phyloP scores from a whole-genome alignment of 2,329 filamentous ascomycete genomes.

The Ceratocystis eucalypticola region DNA sequence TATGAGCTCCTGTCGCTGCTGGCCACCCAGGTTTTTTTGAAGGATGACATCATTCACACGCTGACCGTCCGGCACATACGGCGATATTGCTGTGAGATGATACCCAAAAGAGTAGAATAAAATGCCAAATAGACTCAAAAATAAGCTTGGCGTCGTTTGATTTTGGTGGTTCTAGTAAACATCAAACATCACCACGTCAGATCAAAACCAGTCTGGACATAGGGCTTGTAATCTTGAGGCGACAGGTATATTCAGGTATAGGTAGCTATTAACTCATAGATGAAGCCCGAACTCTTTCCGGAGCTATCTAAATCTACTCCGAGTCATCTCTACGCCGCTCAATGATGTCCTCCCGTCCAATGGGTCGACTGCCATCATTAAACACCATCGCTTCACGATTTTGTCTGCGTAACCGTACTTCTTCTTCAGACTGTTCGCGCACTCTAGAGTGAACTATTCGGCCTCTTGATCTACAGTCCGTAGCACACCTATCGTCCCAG shows the following conservation, averaged over 20 bases:
- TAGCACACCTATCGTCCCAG: slow-evolving; percentile 18
- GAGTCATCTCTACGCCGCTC: slow-evolving; percentile 30
- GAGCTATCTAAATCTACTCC: neutral
- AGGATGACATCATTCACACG: no score
- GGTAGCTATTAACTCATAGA: neutral
- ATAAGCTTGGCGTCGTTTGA: neutral
- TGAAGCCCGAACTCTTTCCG: neutral
- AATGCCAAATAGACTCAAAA: neutral
- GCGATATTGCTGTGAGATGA: neutral
- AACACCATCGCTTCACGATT: slow-evolving; percentile 83
- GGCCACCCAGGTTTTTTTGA: no score
- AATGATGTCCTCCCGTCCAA: slow-evolving; percentile 66
- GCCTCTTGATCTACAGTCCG: slow-evolving; percentile 21
- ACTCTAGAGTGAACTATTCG: slow-evolving; percentile 25
- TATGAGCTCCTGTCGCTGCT: no score
- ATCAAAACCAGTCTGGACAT: neutral
- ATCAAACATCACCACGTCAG: neutral
- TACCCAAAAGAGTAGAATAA: neutral
- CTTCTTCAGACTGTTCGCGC: slow-evolving; percentile 45
- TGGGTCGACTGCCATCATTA: slow-evolving; percentile 66
- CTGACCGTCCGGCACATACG: neutral
- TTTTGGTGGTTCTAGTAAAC: neutral
- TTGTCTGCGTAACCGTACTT: slow-evolving; percentile 59
- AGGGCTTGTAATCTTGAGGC: neutral
- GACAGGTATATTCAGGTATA: no score